Percentiles rank a stretch among this genome's conserved stretches.
Conservation (phyloP, 352 stramenopile genomes). For the Pythium brachiatum region DNA sequence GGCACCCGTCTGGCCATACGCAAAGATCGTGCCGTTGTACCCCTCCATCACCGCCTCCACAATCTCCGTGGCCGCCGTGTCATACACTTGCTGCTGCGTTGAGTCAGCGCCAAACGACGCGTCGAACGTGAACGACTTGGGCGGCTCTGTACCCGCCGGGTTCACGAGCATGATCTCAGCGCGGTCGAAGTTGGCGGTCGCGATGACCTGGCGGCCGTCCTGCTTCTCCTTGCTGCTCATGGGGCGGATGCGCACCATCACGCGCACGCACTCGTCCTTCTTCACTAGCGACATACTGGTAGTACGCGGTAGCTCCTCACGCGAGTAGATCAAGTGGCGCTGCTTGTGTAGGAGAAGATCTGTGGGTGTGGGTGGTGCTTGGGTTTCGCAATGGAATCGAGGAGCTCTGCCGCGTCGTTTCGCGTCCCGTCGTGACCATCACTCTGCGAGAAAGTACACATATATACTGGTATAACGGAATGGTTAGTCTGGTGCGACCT, state of each 20-base stretch:
- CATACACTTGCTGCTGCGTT: slow-evolving; percentile 88
- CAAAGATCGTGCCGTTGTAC: slow-evolving; percentile 93
- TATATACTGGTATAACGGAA: neutral
- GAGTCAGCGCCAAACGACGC: slow-evolving; percentile 93
- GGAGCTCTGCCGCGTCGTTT: neutral
- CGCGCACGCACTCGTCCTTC: slow-evolving; percentile 92
- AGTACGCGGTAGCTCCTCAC: neutral
- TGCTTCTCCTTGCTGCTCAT: slow-evolving; percentile 94
- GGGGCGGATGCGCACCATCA: slow-evolving; percentile 95
- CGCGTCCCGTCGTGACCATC: neutral
- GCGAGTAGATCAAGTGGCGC: neutral
- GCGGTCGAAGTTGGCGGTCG: slow-evolving; percentile 87
- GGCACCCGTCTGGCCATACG: slow-evolving; percentile 89
- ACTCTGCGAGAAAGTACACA: neutral
- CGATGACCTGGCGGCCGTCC: slow-evolving; percentile 83
- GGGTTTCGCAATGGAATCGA: neutral
- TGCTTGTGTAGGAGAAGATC: neutral
- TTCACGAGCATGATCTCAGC: slow-evolving; percentile 90
- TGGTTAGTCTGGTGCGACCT: neutral
- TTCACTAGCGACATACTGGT: slow-evolving; percentile 29
- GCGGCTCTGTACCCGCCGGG: slow-evolving; percentile 72
- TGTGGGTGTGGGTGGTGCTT: neutral
- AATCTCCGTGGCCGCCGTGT: slow-evolving; percentile 86
- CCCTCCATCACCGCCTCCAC: slow-evolving; percentile 90
- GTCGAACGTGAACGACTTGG: slow-evolving; percentile 98